Conservation (phyloP, 1,139 yeast genomes). For the Candida sanyaensis region DNA sequence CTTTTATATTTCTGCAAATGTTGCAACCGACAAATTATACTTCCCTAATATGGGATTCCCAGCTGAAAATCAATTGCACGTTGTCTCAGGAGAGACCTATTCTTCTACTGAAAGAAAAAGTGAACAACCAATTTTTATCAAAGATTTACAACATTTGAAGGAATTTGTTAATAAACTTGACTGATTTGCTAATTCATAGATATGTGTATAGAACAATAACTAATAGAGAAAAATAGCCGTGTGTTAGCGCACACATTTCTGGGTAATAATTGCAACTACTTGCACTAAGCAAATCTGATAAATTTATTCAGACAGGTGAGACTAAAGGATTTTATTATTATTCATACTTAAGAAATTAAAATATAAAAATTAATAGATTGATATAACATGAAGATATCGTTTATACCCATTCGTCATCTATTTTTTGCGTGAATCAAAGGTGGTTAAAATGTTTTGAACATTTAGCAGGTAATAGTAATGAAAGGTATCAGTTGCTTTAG, state of each 20-base stretch:
- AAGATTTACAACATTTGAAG: not conserved
- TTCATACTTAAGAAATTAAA: no score
- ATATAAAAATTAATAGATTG: no score
- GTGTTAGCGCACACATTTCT: not conserved
- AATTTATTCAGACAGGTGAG: no score
- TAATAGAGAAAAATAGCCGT: not conserved
- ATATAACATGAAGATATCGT: no score
- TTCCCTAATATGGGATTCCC: not conserved
- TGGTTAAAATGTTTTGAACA: no score
- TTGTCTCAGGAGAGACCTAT: conserved; percentile 8
- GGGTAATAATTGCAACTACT: no score
- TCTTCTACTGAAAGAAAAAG: not conserved
- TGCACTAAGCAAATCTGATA: no score
- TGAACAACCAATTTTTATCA: not conserved
- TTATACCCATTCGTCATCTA: no score
- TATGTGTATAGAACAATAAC: not conserved
- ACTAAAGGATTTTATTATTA: no score
- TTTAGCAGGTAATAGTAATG: no score
- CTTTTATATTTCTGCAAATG: conserved; percentile 6
- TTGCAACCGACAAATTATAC: not conserved
- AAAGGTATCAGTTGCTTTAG: no score
- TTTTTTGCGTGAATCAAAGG: no score
- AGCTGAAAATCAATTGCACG: conserved; percentile 1
- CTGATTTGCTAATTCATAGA: not conserved
- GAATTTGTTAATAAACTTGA: not conserved